phyloP scores from a whole-genome alignment of 176 grass and related monocot genomes.

The Carex myosuroides region DNA sequence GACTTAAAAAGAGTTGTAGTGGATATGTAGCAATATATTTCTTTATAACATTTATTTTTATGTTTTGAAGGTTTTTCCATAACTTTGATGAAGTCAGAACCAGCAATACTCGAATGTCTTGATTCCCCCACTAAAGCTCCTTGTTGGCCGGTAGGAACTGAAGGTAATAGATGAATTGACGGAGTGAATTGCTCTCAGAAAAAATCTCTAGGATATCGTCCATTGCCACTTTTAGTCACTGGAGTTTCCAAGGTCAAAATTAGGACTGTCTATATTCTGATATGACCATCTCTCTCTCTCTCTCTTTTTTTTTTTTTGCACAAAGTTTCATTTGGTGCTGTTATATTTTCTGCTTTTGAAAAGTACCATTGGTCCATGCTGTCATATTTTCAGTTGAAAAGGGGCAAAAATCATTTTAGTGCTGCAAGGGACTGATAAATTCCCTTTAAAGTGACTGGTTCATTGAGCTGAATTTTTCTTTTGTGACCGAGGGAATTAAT shows the following conservation, averaged over 20 bases:
- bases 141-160: slow-evolving; percentile 38
- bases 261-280: neutral
- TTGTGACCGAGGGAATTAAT: neutral
- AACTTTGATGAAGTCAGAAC: slow-evolving; percentile 35
- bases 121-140: slow-evolving; percentile 45
- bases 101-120: slow-evolving; percentile 25
- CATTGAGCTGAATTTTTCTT: neutral
- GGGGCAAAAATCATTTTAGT: neutral
- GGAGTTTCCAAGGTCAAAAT: neutral
- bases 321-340: neutral
- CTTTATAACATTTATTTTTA: neutral
- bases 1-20: neutral
- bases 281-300: neutral
- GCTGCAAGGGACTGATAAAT: neutral
- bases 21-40: neutral
- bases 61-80: slow-evolving; percentile 43
- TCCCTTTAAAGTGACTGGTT: neutral
- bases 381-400: neutral
- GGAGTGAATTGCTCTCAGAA: neutral
- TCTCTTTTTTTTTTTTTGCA: neutral
- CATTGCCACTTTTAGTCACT: neutral
- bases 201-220: neutral
- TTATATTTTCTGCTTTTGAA: neutral
- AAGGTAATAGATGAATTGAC: slow-evolving; percentile 36
- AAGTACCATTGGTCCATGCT: neutral